phyloP scores from a whole-genome alignment of 148 eudicot species.

The Bassia scoparia region DNA sequence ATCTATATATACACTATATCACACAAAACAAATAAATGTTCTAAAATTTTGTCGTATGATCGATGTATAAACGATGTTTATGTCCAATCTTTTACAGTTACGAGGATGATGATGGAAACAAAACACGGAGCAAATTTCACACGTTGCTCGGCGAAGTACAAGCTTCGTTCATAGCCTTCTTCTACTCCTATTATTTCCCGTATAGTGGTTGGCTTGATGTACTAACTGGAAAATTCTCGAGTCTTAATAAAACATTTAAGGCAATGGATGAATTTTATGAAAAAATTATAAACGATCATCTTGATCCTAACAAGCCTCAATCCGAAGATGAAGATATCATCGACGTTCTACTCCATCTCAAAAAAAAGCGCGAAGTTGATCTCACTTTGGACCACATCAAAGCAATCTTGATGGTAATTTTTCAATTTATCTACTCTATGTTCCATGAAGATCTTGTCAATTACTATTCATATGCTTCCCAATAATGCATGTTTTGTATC shows the following conservation, averaged over 20 bases:
- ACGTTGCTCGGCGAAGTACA: slow-evolving; percentile 23
- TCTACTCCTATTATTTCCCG: slow-evolving; percentile 24
- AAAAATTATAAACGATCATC: slow-evolving; percentile 28
- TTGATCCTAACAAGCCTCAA: slow-evolving; percentile 9
- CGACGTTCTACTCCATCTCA: slow-evolving; percentile 29
- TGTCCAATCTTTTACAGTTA: no score
- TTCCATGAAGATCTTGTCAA: no score
- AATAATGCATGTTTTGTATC: no score
- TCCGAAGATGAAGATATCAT: slow-evolving; percentile 21
- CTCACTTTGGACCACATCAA: slow-evolving; percentile 29
- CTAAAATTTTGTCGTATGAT: no score
- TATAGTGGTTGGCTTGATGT: background rate
- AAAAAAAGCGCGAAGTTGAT: background rate
- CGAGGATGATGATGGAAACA: slow-evolving; percentile 13
- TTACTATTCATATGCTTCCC: no score
- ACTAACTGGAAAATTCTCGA: background rate
- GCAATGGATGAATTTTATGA: slow-evolving; percentile 14
- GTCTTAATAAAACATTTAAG: background rate
- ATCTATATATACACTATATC: no score
- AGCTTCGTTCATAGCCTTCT: slow-evolving; percentile 13
- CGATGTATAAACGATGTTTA: no score
- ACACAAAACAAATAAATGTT: no score
- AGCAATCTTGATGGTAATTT: slow-evolving; percentile 30
- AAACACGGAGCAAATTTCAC: slow-evolving; percentile 11
- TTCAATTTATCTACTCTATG: no score